Conservation (phyloP, 148 eudicot genomes). For the Vaccinium vitisidaea region DNA sequence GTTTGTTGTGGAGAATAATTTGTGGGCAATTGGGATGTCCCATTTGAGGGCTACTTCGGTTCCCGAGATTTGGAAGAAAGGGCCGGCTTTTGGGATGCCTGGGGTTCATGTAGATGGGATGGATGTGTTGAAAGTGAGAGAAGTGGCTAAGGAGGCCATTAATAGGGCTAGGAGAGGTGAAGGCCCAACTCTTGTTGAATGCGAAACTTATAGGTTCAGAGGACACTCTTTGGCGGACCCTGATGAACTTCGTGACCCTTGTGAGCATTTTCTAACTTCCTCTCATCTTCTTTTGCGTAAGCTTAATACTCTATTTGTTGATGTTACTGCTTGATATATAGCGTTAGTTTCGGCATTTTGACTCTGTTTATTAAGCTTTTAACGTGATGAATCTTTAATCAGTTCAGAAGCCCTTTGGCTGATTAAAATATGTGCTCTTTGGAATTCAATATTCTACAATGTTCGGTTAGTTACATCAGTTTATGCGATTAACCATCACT, state of each 20-base stretch:
- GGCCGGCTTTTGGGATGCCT: slow-evolving; percentile 96
- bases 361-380: neutral
- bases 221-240: slow-evolving; percentile 99
- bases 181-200: slow-evolving; percentile 92
- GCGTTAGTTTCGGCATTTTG: neutral
- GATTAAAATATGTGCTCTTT: neutral
- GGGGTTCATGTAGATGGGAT: slow-evolving; percentile 95
- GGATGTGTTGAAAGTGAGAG: slow-evolving; percentile 96
- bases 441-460: neutral
- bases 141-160: slow-evolving; percentile 87
- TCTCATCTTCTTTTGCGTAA: neutral
- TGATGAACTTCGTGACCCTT: slow-evolving; percentile 97
- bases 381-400: neutral
- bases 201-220: slow-evolving; percentile 93
- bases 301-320: neutral
- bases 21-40: slow-evolving; percentile 99
- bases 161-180: slow-evolving; percentile 89
- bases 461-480: neutral
- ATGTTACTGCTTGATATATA: neutral
- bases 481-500: neutral
- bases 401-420: neutral
- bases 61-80: slow-evolving; percentile 96
- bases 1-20: slow-evolving; percentile 94
- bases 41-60: slow-evolving; percentile 92
- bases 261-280: slow-evolving; percentile 37